phyloP scores from a whole-genome alignment of 2,329 filamentous ascomycete species.

The Fusarium albosuccineum region DNA sequence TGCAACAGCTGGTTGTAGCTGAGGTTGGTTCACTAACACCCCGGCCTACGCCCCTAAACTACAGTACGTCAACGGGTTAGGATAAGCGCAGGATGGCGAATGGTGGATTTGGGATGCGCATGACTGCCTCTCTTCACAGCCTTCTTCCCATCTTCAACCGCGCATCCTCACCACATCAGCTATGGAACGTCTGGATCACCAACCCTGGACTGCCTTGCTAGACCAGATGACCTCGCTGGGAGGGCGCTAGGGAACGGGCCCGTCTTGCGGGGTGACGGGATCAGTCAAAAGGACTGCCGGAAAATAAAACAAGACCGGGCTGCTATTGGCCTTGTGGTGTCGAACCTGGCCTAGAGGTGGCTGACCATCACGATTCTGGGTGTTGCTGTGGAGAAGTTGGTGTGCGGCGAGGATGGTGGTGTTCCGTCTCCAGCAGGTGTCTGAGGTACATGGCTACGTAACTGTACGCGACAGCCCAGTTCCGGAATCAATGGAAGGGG shows the following conservation, averaged over 20 bases:
- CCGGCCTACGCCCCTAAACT: too few species aligned
- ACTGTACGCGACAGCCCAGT: conserved; percentile 7
- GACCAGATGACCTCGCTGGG: conserved; percentile 38
- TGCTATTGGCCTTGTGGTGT: conserved; percentile 33
- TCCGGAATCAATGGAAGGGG: neutral
- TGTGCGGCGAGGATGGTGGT: conserved; percentile 18
- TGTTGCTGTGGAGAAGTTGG: conserved; percentile 7
- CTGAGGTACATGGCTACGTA: conserved; percentile 33
- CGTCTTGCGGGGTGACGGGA: conserved; percentile 15
- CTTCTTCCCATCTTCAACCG: neutral
- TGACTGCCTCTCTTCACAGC: conserved; percentile 4
- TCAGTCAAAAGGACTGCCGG: conserved; percentile 35
- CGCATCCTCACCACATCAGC: conserved; percentile 2
- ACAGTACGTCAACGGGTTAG: neutral
- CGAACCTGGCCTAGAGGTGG: conserved; percentile 15
- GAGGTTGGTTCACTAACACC: neutral
- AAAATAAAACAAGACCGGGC: conserved; percentile 30
- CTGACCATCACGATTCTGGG: conserved; percentile 28
- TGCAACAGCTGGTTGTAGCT: neutral
- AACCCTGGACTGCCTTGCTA: conserved; percentile 24
- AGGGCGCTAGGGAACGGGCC: conserved; percentile 34
- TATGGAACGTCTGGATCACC: conserved; percentile 20
- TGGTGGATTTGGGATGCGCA: neutral
- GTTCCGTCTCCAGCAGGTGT: conserved; percentile 14
- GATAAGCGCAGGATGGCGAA: neutral